A percentile compares a stretch with the other conserved stretches of the same genome.
These are phyloP conservation scores for Calonectria hawksworthii DNA, from an alignment of 2,329 filamentous ascomycete species.

Conservation along the genomic window DNA sequence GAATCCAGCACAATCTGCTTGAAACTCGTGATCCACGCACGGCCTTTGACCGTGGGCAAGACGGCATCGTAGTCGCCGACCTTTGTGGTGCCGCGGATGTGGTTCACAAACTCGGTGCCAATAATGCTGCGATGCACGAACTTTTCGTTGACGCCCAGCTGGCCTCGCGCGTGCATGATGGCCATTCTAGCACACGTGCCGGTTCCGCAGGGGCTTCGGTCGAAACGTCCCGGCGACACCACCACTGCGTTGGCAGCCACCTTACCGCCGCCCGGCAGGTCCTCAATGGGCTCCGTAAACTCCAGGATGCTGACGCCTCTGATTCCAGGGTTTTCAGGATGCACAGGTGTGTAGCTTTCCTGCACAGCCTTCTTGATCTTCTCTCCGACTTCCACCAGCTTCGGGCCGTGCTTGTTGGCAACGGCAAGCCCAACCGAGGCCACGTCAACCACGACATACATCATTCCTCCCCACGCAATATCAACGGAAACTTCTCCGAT, in stretches of 20 bases:
- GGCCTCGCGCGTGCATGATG: conserved; percentile 55
- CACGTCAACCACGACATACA: conserved; percentile 58
- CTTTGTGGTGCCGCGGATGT: conserved; percentile 13
- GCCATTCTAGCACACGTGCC: conserved; percentile 58
- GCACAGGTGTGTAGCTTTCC: conserved; percentile 51
- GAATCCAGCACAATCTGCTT: conserved; percentile 25
- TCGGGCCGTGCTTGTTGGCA: conserved; percentile 47
- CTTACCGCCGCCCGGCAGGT: conserved; percentile 15
- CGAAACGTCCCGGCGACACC: conserved; percentile 58
- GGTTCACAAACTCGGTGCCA: conserved; percentile 51
- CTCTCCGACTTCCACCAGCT: conserved; percentile 58
- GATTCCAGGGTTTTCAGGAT: conserved; percentile 59
- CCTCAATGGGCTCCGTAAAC: conserved; percentile 53
- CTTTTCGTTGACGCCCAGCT: conserved; percentile 42
- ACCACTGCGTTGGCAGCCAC: conserved; percentile 53
- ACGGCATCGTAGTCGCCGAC: conserved; percentile 5
- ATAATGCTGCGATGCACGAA: neutral
- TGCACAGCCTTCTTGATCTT: conserved; percentile 57
- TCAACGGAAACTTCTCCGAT: conserved; percentile 57
- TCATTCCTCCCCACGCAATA: conserved; percentile 62
- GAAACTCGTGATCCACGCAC: conserved; percentile 24
- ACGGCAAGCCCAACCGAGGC: conserved; percentile 53
- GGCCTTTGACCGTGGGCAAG: conserved; percentile 15
- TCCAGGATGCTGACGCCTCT: conserved; percentile 54
- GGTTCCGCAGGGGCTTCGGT: conserved; percentile 60